A percentile compares a stretch with the other conserved stretches of the same genome.
Conservation (phyloP, 495 filamentous ascomycete species). For the Aspergillus coremiiformis region DNA sequence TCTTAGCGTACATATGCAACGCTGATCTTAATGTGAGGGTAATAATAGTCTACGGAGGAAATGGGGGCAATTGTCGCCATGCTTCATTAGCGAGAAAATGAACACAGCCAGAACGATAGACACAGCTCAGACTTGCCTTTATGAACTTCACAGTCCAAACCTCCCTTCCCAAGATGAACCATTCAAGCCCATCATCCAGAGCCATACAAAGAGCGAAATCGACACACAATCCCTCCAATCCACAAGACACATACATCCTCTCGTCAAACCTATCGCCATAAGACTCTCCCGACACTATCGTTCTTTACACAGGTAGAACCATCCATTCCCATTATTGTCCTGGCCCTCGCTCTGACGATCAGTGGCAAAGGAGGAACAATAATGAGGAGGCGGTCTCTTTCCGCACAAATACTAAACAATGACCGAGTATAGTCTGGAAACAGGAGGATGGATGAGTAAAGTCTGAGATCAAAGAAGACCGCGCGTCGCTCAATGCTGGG, state of each 20-base stretch:
- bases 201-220: neutral
- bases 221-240: neutral
- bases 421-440: neutral
- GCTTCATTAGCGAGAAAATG: too few species aligned
- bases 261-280: neutral
- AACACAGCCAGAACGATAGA: neutral
- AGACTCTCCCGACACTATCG: neutral
- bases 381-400: neutral
- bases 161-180: neutral
- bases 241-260: neutral
- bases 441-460: neutral
- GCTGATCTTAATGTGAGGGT: too few species aligned
- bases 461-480: neutral
- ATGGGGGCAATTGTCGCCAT: too few species aligned
- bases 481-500: neutral
- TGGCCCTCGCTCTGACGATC: neutral
- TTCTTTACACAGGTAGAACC: neutral
- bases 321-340: neutral
- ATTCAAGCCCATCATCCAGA: slow-evolving; percentile 1
- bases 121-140: slow-evolving; percentile 52
- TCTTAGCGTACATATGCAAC: too few species aligned
- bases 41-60: too few species aligned
- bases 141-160: slow-evolving; percentile 22
- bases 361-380: neutral
- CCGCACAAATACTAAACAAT: neutral